These are phyloP conservation scores for Priceomyces carsonii DNA, from an alignment of 805 yeast genomes.

Conservation along the genomic window DNA sequence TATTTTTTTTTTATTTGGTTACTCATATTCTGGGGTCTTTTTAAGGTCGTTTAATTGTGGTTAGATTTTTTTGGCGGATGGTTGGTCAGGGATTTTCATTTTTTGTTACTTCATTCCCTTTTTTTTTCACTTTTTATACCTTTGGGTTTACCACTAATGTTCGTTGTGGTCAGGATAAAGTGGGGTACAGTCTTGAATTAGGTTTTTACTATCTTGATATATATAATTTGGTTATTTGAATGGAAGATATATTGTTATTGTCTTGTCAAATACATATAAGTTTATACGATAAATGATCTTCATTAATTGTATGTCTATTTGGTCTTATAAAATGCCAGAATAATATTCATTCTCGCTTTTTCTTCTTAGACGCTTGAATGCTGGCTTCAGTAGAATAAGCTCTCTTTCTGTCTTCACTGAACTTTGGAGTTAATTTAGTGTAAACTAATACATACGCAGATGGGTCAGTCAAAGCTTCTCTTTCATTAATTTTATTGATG, in stretches of 20 bases:
- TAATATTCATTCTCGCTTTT: neutral
- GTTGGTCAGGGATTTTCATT: slow-evolving; percentile 1
- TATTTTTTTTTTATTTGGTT: neutral
- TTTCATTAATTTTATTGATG: slow-evolving; percentile 69
- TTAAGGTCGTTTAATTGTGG: neutral
- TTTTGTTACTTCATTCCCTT: neutral
- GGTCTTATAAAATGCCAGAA: too few relatives aligned
- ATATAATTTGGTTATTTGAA: too few relatives aligned
- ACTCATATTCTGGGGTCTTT: too few relatives aligned
- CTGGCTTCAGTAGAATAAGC: neutral
- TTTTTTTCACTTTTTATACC: neutral
- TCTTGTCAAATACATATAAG: too few relatives aligned
- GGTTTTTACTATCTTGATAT: too few relatives aligned
- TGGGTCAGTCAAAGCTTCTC: slow-evolving; percentile 76
- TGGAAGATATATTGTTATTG: too few relatives aligned
- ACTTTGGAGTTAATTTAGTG: slow-evolving; percentile 68
- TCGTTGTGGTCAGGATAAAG: too few relatives aligned
- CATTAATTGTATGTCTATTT: too few relatives aligned
- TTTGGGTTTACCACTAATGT: too few relatives aligned
- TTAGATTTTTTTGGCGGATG: slow-evolving; percentile 4
- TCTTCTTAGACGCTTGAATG: neutral
- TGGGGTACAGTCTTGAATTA: too few relatives aligned
- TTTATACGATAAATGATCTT: too few relatives aligned
- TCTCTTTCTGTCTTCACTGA: slow-evolving; percentile 8
- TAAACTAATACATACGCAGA: slow-evolving; percentile 90